Evolutionary conservation across 116 monocot species (phyloP), one percentile per base, ranked within the genome.

Genomic region (Phalaenopsis hybrid): DNA sequence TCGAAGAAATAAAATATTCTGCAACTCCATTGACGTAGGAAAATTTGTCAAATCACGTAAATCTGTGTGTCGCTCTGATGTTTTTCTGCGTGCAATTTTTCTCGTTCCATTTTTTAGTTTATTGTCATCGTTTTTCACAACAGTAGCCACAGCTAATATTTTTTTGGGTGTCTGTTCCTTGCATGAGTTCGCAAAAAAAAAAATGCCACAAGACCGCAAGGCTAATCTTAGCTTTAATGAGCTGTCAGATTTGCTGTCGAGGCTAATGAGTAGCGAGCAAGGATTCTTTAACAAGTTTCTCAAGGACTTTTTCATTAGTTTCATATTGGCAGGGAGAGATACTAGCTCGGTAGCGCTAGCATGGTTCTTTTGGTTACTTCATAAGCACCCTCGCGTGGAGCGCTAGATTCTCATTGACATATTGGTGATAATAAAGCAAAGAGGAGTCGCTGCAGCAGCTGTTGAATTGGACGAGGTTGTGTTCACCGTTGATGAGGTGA

Each of bases 301-400:
- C 17, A 90, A 89, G 78, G 96, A 96, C 73, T 92, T 96, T 79
- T 92, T 92, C 87, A 93, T 96, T 63, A 96, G 96, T 73, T 93
- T 96, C 82, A 92, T 96, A 11, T 83, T 96, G 3, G 92, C 93
- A 0, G 96, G 96, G 3, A 78, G 96, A 1, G 96, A 96, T 87
- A 96, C 96, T 6, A 96, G 96, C 89, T 96, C 96, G 5, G 90
- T 96, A 2, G 96, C 91, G 1, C 90, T 96, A 9, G 83, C 86
- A 0, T 96, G 96, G 96, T 96, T 96, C 86, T 96, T 96, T 82
- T 96, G 96, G 96, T 85, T 96, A 9, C 86, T 96, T 8, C 82
- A 90, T 41, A 50, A 31, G 0, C 86, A 93, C 81, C 96, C 89
- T 0, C 55, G 51, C 0, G 93, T 92, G 8, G 93, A 96, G 79